phyloP scores from a whole-genome alignment of 192 early-diverging fungal genomes.

The Coemansia sp. region DNA sequence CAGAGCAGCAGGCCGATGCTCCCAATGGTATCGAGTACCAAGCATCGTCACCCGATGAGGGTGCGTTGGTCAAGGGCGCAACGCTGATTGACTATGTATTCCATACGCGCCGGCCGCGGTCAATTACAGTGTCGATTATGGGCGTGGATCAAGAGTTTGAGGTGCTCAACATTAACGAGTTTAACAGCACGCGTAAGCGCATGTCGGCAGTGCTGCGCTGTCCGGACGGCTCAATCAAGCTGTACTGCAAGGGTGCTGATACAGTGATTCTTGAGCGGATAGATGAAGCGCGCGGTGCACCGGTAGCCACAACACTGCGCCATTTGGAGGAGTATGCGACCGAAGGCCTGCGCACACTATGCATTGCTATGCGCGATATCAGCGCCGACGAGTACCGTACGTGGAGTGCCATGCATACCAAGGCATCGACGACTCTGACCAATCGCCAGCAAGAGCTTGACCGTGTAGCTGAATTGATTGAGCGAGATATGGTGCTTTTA shows the following conservation, averaged over 20 bases:
- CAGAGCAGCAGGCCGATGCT: slow-evolving; percentile 66
- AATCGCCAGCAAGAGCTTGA: slow-evolving; percentile 86
- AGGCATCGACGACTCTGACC: slow-evolving; percentile 84
- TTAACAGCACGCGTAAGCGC: slow-evolving; percentile 97
- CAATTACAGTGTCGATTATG: slow-evolving; percentile 35
- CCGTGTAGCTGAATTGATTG: slow-evolving; percentile 92
- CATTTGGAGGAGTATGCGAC: slow-evolving; percentile 94
- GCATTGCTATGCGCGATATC: slow-evolving; percentile 92
- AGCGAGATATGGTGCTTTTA: slow-evolving; percentile 85
- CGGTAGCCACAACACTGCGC: slow-evolving; percentile 58
- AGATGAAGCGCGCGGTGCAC: slow-evolving; percentile 64
- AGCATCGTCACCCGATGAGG: slow-evolving; percentile 96
- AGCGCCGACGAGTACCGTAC: slow-evolving; percentile 80
- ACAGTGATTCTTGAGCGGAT: slow-evolving; percentile 94
- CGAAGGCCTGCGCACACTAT: slow-evolving; percentile 93
- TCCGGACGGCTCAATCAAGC: slow-evolving; percentile 77
- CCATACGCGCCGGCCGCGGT: slow-evolving; percentile 56
- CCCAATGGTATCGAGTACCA: slow-evolving; percentile 77
- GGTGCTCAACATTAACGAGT: slow-evolving; percentile 95
- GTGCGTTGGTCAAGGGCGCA: slow-evolving; percentile 84
- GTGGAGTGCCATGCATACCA: slow-evolving; percentile 82
- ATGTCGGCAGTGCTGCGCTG: slow-evolving; percentile 91
- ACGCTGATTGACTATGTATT: slow-evolving; percentile 63
- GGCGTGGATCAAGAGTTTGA: slow-evolving; percentile 72
- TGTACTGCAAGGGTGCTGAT: slow-evolving; percentile 98